These are phyloP conservation scores for Phytomonas sp. DNA, from an alignment of 208 protist genomes.

Conservation along the genomic window DNA sequence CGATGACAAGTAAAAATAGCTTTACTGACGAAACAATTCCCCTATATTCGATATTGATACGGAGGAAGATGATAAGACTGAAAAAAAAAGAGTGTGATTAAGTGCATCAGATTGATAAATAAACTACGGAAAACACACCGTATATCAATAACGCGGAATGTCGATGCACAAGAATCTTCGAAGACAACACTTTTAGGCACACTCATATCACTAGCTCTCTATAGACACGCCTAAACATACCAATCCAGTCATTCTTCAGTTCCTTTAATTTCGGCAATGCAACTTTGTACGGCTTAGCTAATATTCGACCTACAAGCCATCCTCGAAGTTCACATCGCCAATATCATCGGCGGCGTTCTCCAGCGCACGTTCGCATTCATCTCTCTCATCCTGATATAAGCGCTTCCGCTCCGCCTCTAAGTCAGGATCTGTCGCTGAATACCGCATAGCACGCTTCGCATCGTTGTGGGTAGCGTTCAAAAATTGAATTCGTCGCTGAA, in stretches of 20 bases:
- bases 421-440: slow-evolving; percentile 74
- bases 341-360: slow-evolving; percentile 61
- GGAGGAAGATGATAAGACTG: not conserved
- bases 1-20: not conserved
- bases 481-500: slow-evolving; percentile 94
- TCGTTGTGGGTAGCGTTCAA: slow-evolving; percentile 95
- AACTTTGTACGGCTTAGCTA: not conserved
- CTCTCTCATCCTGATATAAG: slow-evolving; percentile 42
- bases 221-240: not conserved
- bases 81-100: not conserved
- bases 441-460: slow-evolving; percentile 88
- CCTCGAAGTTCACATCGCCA: slow-evolving; percentile 76
- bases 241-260: not conserved
- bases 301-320: slow-evolving; percentile 47
- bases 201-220: not conserved
- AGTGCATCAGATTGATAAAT: not conserved
- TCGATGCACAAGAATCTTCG: not conserved
- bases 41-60: not conserved
- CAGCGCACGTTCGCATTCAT: slow-evolving; percentile 58
- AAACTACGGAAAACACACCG: not conserved
- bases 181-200: not conserved
- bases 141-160: not conserved
- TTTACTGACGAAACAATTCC: not conserved
- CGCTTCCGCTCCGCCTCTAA: slow-evolving; percentile 69
- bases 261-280: slow-evolving; percentile 5